Evolutionary conservation across 768 basidiomycete genomes (phyloP), one percentile per base, ranked within the genome.

Genomic region (Hygrophorus pudorinus): DNA sequence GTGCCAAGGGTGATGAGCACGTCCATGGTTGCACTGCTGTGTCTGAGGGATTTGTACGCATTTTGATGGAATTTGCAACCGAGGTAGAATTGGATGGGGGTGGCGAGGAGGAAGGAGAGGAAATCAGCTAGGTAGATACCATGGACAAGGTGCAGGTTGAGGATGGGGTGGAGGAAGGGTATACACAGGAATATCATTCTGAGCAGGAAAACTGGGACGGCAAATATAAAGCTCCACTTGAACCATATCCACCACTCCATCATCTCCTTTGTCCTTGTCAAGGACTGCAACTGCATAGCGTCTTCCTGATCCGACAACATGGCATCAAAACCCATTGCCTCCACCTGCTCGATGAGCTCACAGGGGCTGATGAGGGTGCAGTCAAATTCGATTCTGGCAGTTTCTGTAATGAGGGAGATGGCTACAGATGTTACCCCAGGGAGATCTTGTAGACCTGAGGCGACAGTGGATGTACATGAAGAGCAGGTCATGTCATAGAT

Each of bases 1-100:
- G 94, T 98, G 41, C 94, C 96, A 28, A 98, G 74, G 64, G 91
- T 86, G 56, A 99, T 78, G 37, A 99, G 85, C 31, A 98, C 91
- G 59, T 99, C 96, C 94, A 99, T 99, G 1, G 94, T 99, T 5
- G 92, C 87, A 7, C 79, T 75, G 21, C 79, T 74, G 61, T 99
- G 96, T 59, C 78, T 86, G 42, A 98, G 67, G 3, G 92, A 80
- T 63, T 93, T 94, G 71, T 75, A 96, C 5, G 96, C 92, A 49
- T 80, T 86, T 33, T 72, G 72, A 61, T 96, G 94, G 65, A 97
- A 97, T 51, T 80, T 81, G 44, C 64, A 65, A 2, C 91, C 96
- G 31, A 98, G 70, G 79, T 86, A 94, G 55, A 91, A 88, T 58
- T 98, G 96, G 2, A 89, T 80, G 5, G 93, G 93, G 2, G 93